Evolutionary conservation across 306 rosid genomes (phyloP).

Genomic region (Castanea crenata): DNA sequence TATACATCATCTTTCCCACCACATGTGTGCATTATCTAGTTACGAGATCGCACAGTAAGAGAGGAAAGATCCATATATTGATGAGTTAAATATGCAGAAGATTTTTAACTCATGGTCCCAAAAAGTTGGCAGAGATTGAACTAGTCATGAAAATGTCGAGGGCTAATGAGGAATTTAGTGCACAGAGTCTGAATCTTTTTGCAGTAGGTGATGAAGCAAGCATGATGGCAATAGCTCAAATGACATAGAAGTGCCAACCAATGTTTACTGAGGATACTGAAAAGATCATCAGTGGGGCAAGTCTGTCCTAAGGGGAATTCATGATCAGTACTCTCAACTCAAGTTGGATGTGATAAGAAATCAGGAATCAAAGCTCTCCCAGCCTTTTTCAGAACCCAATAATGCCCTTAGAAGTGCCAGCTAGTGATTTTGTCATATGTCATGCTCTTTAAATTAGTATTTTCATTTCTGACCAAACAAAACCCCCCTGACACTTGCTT

Average conservation of each 20-base stretch:
- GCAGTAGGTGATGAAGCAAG: not conserved
- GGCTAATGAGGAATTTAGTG: not conserved
- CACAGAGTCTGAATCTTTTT: not conserved
- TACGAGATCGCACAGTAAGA: too few species aligned
- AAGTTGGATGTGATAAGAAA: not conserved
- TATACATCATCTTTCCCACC: too few species aligned
- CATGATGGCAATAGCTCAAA: slow-evolving; percentile 1
- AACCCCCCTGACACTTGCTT: not conserved
- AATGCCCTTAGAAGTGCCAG: not conserved
- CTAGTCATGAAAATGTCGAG: not conserved
- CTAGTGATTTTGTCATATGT: not conserved
- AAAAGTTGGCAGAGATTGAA: not conserved
- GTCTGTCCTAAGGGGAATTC: not conserved
- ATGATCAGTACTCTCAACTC: not conserved
- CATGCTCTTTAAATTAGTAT: not conserved
- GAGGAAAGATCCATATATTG: not conserved
- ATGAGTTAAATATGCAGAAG: not conserved
- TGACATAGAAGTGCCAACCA: not conserved
- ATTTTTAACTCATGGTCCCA: not conserved
- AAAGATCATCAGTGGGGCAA: not conserved
- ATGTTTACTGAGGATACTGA: slow-evolving; percentile 10
- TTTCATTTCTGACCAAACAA: too few species aligned
- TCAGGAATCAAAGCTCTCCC: not conserved
- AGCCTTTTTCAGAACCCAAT: not conserved
- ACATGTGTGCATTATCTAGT: too few species aligned